A percentile compares a stretch with the other conserved stretches of the same genome.
Conservation (phyloP, 2,329 filamentous ascomycete species). For the Fusarium nematophilum region DNA sequence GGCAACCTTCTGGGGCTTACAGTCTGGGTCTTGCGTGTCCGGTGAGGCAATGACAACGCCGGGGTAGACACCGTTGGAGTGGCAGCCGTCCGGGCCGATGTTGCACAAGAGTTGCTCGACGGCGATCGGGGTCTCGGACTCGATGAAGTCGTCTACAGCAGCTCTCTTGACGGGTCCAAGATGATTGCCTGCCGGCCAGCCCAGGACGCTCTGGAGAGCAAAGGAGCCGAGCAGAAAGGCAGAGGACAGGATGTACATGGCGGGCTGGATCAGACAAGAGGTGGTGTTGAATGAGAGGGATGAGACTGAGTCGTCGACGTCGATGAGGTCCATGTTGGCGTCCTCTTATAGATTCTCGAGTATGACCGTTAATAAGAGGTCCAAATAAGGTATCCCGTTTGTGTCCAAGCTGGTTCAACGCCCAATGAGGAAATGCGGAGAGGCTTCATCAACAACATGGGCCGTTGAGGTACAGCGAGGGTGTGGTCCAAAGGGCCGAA, state of each 20-base stretch:
- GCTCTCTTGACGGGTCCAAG: conserved; percentile 55
- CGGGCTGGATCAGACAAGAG: conserved; percentile 48
- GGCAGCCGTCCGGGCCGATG: conserved; percentile 66
- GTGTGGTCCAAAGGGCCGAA: conserved; percentile 44
- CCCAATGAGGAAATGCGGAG: conserved; percentile 37
- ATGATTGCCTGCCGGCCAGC: conserved; percentile 52
- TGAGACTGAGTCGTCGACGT: conserved; percentile 39
- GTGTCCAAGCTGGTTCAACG: conserved; percentile 12
- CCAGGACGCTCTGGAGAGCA: conserved; percentile 63
- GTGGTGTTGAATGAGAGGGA: conserved; percentile 46
- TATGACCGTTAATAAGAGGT: background rate
- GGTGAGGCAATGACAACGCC: conserved; percentile 70
- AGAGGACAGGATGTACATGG: conserved; percentile 64
- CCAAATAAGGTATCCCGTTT: conserved; percentile 2
- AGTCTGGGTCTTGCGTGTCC: conserved; percentile 64
- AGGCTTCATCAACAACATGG: conserved; percentile 14
- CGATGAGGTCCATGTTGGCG: conserved; percentile 41
- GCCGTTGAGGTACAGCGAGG: conserved; percentile 36
- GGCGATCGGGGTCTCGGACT: conserved; percentile 63
- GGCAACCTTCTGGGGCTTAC: conserved; percentile 53
- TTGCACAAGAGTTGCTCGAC: conserved; percentile 66
- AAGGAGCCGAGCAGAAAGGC: conserved; percentile 62
- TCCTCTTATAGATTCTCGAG: conserved; percentile 36
- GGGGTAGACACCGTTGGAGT: conserved; percentile 57
- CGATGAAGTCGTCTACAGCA: conserved; percentile 64